These are phyloP conservation scores for Helichrysum umbraculigerum DNA, from an alignment of 129 eudicot species.

Conservation along the genomic window DNA sequence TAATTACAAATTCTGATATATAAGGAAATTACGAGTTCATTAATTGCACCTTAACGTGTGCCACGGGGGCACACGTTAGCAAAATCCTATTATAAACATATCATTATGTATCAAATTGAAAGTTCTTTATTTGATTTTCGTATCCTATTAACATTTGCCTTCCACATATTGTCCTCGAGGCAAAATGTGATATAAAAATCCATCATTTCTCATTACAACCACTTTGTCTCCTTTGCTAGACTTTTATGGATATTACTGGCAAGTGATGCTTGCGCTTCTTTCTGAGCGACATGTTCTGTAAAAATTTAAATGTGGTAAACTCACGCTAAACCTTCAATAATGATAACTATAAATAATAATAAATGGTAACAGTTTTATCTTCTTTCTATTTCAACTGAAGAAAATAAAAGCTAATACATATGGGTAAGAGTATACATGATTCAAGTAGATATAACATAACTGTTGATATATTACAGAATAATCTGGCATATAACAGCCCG, in stretches of 20 bases:
- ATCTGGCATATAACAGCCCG: background rate
- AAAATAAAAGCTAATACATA: background rate
- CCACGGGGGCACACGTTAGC: too few relatives aligned
- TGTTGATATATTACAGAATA: background rate
- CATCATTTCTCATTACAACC: background rate
- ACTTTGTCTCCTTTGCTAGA: background rate
- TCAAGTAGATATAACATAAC: background rate
- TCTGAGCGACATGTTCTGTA: background rate
- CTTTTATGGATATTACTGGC: too few relatives aligned
- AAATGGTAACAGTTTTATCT: background rate
- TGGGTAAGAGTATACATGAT: too few relatives aligned
- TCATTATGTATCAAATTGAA: too few relatives aligned
- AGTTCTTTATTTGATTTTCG: too few relatives aligned
- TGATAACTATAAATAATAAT: too few relatives aligned
- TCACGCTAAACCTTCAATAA: background rate
- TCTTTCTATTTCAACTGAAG: background rate
- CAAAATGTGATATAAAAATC: background rate
- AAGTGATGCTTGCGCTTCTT: background rate
- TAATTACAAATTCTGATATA: too few relatives aligned
- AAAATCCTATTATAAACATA: too few relatives aligned
- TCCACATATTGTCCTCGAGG: background rate
- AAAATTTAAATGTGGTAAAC: too few relatives aligned
- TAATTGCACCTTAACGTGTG: too few relatives aligned
- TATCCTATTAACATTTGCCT: background rate
- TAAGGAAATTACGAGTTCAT: too few relatives aligned